phyloP scores from a whole-genome alignment of 345 rosid genomes.

The Lepidium aucheri region DNA sequence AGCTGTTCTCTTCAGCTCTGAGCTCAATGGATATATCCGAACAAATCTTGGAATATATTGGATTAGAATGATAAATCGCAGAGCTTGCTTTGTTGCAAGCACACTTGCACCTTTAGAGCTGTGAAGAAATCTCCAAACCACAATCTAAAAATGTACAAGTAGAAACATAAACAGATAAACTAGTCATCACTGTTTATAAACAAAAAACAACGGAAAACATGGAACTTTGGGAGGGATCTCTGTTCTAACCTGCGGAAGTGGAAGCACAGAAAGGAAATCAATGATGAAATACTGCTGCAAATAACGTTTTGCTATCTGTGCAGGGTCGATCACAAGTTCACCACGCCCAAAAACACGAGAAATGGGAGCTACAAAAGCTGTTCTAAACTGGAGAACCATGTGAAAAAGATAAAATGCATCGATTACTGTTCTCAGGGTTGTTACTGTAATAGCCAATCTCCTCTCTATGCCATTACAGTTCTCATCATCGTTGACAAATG shows the following conservation, averaged over 20 bases:
- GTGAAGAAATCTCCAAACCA: conserved; percentile 75
- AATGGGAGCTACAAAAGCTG: conserved; percentile 94
- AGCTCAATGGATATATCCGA: conserved; percentile 62
- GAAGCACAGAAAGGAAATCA: conserved; percentile 83
- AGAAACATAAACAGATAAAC: background rate
- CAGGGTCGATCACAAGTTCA: conserved; percentile 88
- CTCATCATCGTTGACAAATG: conserved; percentile 41
- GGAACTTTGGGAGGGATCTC: background rate
- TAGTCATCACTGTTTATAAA: background rate
- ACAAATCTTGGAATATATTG: conserved; percentile 70
- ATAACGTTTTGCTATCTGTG: conserved; percentile 86
- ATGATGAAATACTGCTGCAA: conserved; percentile 60
- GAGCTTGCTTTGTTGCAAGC: conserved; percentile 61
- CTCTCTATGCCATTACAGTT: conserved; percentile 71
- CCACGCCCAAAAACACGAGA: conserved; percentile 97
- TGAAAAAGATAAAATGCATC: conserved; percentile 85
- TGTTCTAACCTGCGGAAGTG: conserved; percentile 77
- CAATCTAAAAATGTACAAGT: conserved; percentile 43
- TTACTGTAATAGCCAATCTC: conserved; percentile 60
- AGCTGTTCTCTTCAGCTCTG: conserved; percentile 89
- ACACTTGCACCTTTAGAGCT: conserved; percentile 70
- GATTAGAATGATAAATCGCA: conserved; percentile 54
- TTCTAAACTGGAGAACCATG: conserved; percentile 90
- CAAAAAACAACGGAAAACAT: background rate
- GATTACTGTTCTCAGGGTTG: conserved; percentile 64